These are phyloP conservation scores for Acer campestre DNA, from an alignment of 345 rosid genomes.

Conservation along the genomic window DNA sequence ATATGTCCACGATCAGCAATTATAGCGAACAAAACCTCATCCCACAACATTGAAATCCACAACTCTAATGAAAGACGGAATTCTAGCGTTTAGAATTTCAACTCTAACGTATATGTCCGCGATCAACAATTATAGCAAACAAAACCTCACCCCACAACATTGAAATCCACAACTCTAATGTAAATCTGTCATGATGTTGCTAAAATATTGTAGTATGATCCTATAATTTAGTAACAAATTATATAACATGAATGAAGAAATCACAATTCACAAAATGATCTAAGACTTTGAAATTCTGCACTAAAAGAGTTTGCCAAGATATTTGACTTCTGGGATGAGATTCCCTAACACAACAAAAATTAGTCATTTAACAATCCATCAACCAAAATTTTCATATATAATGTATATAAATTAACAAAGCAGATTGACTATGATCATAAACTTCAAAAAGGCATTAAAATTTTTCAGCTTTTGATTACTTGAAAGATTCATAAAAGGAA, in stretches of 20 bases:
- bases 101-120: not conserved
- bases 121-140: not conserved
- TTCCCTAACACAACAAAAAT: not conserved
- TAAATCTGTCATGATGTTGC: not conserved
- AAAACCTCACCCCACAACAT: not conserved
- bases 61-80: too few species aligned
- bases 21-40: too few species aligned
- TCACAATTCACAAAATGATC: not conserved
- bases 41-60: too few species aligned
- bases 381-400: not conserved
- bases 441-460: not conserved
- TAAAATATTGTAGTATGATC: not conserved
- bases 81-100: not conserved
- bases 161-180: not conserved
- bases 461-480: not conserved
- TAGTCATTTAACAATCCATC: not conserved
- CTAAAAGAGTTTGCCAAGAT: not conserved
- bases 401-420: not conserved
- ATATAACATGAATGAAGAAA: not conserved
- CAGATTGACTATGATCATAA: not conserved
- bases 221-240: not conserved
- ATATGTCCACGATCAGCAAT: too few species aligned
- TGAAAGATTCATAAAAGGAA: not conserved
- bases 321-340: not conserved
- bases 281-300: not conserved